phyloP scores from a whole-genome alignment of 2,329 filamentous ascomycete species.

The Knufia fluminis region DNA sequence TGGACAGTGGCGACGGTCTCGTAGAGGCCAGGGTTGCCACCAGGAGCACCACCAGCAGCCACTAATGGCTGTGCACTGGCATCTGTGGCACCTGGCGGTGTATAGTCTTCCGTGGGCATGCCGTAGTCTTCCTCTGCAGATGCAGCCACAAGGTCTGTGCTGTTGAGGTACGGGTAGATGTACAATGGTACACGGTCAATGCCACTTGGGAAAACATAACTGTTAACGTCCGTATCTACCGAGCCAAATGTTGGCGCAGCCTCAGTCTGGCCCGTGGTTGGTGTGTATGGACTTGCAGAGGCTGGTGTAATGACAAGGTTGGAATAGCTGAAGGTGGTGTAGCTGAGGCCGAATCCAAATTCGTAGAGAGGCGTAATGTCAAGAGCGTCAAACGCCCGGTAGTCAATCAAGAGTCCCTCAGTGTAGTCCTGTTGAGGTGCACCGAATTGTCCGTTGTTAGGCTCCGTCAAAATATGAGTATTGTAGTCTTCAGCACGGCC shows the following conservation, averaged over 20 bases:
- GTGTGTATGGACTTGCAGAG: conserved; percentile 41
- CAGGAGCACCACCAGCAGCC: conserved; percentile 48
- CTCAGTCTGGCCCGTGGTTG: conserved; percentile 43
- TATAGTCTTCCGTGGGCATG: conserved; percentile 37
- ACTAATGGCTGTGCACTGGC: conserved; percentile 47
- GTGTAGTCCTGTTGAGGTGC: conserved; percentile 52
- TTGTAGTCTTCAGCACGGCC: conserved; percentile 46
- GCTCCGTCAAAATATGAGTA: conserved; percentile 46
- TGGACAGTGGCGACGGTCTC: conserved; percentile 41
- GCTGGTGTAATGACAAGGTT: conserved; percentile 42
- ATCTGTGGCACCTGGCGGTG: conserved; percentile 44
- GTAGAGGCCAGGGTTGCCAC: conserved; percentile 50
- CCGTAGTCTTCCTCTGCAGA: conserved; percentile 48
- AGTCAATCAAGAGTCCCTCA: conserved; percentile 53
- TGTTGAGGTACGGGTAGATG: conserved; percentile 58
- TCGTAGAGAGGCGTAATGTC: conserved; percentile 51
- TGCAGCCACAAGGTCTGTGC: conserved; percentile 44
- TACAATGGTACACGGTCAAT: conserved; percentile 44
- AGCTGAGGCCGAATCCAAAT: conserved; percentile 53
- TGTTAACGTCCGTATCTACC: conserved; percentile 38
- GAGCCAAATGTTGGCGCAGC: conserved; percentile 46
- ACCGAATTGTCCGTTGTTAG: conserved; percentile 45
- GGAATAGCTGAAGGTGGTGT: conserved; percentile 56
- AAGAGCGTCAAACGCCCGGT: conserved; percentile 45
- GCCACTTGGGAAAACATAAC: conserved; percentile 48